A percentile compares a stretch with the other conserved stretches of the same genome.
phyloP scores from a whole-genome alignment of 2,329 filamentous ascomycete genomes.

The Colletotrichum somersetense region DNA sequence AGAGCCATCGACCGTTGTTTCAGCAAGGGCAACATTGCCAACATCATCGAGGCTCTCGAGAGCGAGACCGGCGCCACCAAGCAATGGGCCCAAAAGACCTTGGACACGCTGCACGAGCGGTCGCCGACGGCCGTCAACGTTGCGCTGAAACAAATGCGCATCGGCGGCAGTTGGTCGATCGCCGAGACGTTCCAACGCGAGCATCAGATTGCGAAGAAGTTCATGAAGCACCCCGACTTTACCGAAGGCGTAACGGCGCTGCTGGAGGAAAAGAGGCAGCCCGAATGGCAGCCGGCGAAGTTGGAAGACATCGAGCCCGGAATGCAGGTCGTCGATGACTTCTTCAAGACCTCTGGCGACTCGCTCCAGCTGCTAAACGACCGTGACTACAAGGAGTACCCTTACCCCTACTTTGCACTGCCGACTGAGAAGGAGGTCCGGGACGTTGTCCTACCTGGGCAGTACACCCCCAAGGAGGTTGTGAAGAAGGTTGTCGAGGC shows the following conservation, averaged over 20 bases:
- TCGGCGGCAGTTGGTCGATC: slow-evolving; percentile 83
- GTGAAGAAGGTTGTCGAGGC: slow-evolving; percentile 71
- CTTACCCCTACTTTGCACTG: slow-evolving; percentile 76
- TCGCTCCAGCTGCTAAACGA: slow-evolving; percentile 72
- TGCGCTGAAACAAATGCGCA: slow-evolving; percentile 83
- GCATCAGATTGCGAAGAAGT: slow-evolving; percentile 83
- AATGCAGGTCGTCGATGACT: slow-evolving; percentile 70
- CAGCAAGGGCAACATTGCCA: slow-evolving; percentile 72
- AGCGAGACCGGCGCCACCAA: slow-evolving; percentile 65
- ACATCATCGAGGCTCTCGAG: slow-evolving; percentile 78
- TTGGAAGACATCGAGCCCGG: slow-evolving; percentile 74
- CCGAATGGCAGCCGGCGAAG: slow-evolving; percentile 81
- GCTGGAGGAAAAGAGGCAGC: slow-evolving; percentile 77
- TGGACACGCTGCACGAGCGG: slow-evolving; percentile 79
- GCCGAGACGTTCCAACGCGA: slow-evolving; percentile 87
- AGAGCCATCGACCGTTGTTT: slow-evolving; percentile 89
- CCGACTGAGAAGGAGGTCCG: slow-evolving; percentile 77
- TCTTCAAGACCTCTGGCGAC: slow-evolving; percentile 69
- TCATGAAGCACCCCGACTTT: slow-evolving; percentile 95
- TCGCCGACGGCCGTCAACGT: slow-evolving; percentile 92
- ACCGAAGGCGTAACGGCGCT: slow-evolving; percentile 88
- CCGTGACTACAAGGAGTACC: slow-evolving; percentile 78
- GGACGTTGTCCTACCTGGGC: slow-evolving; percentile 56
- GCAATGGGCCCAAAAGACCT: slow-evolving; percentile 83
- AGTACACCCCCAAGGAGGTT: slow-evolving; percentile 67